Base-by-base conservation (phyloP, 2,329 filamentous ascomycete species). In the Trichoderma gracile region DNA sequence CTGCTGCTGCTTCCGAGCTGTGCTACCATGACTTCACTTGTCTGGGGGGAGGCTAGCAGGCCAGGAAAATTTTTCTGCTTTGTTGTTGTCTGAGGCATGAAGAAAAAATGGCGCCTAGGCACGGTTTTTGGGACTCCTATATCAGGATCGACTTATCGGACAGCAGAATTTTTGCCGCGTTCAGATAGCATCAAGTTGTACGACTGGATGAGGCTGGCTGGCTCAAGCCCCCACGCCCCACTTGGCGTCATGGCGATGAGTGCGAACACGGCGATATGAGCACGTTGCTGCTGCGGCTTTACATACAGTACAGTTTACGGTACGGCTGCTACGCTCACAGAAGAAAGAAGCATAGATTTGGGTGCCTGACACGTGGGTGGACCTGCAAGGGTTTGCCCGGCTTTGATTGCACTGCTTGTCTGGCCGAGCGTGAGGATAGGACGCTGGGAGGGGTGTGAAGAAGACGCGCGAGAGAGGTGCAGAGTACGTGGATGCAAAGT, bases 21-120 rank as follows among this genome's bases (percentile, higher is more conserved):
- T 40, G 17, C 10, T 38, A 5, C 21, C 17, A 43, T 30, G 49
- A 10, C n/a, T 53, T 45, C 23, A 38, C 33, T 38, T 5, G 9
- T 38, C 33, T 38, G 17, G 38, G 40, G 25, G 45, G 17, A 21
- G 19, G 21, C 59, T 15, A 42, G 15, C 17, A 43, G 40, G 46
- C 27, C 56, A 47, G 27, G 52, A 65, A 66, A 67, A 65, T 47
- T 67, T 65, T 58, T 50, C 38, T 52, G 25, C 55, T 27, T 40
- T 46, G 54, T 66, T 58, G 69, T 65, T 68, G 69, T 69, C 69
- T 69, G 66, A 70, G 68, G 68, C 69, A 69, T 55, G 47, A 66
- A 66, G 23, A 60, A 52, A 38, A 25, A 27, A 38, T n/a, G 33
- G 33, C 12, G 33, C 23, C 58, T 62, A 62, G 58, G 58, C 49